A percentile compares a stretch with the other conserved stretches of the same genome.
Conservation (phyloP, 371 early-diverging fungal species). For the Cokeromyces recurvatus region DNA sequence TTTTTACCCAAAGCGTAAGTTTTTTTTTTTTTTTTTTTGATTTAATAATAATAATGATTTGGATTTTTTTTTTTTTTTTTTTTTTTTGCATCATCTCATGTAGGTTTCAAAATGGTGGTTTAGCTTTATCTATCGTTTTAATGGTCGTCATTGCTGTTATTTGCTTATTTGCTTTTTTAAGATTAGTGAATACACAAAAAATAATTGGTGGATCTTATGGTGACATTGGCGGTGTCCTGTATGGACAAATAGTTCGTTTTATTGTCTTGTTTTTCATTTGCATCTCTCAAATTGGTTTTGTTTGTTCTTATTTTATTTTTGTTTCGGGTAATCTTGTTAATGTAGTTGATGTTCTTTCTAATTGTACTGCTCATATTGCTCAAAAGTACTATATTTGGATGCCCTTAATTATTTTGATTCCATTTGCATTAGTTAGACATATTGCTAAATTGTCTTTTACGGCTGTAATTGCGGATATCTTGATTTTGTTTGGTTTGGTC, state of each 20-base stretch:
- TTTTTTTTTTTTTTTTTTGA: too few relatives aligned
- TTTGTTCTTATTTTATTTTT: conserved; percentile 45
- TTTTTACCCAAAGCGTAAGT: conserved; percentile 66
- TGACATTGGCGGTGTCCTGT: conserved; percentile 70
- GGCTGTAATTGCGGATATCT: conserved; percentile 66
- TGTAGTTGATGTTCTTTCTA: conserved; percentile 37
- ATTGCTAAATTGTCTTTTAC: conserved; percentile 64
- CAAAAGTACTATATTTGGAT: conserved; percentile 52
- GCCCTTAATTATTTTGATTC: conserved; percentile 58
- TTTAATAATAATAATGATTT: too few relatives aligned
- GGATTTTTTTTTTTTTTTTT: not conserved
- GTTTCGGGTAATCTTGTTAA: conserved; percentile 40
- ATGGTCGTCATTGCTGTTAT: conserved; percentile 25
- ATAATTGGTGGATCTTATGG: conserved; percentile 69
- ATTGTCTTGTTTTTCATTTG: conserved; percentile 60
- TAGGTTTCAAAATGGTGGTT: conserved; percentile 34
- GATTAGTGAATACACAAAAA: conserved; percentile 29
- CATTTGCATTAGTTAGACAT: conserved; percentile 62
- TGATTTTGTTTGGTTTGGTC: conserved; percentile 63
- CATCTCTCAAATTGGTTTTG: conserved; percentile 62
- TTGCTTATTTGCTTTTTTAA: conserved; percentile 26
- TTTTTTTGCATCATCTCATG: not conserved
- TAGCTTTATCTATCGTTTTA: conserved; percentile 22
- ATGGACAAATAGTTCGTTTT: conserved; percentile 51
- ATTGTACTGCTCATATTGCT: conserved; percentile 27